Conservation (phyloP, 352 stramenopile genomes). For the Phytophthora gonapodyides region DNA sequence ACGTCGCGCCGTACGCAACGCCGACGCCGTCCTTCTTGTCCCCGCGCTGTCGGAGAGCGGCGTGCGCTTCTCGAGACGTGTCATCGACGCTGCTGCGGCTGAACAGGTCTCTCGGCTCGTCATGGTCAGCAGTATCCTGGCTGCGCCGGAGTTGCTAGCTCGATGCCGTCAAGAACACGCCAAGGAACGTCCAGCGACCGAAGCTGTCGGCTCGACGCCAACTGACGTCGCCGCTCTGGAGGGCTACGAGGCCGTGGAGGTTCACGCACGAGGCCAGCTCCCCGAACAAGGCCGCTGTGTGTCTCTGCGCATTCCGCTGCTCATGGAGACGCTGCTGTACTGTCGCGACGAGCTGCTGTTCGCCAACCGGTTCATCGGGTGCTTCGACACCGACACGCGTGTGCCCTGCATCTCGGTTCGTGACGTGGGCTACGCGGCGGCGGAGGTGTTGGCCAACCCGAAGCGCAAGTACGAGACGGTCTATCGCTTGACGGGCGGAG, state of each 20-base stretch:
- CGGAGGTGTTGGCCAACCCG: conserved; percentile 49
- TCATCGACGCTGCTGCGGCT: conserved; percentile 56
- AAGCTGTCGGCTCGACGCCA: conserved; percentile 26
- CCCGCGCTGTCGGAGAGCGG: conserved; percentile 62
- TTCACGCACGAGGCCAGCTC: conserved; percentile 50
- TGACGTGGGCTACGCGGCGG: conserved; percentile 63
- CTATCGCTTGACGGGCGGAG: conserved; percentile 56
- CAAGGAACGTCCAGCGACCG: conserved; percentile 19
- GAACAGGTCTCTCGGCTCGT: conserved; percentile 62
- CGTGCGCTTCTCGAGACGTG: conserved; percentile 65
- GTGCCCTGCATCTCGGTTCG: conserved; percentile 71
- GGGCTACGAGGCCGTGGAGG: conserved; percentile 72
- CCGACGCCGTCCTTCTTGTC: conserved; percentile 68
- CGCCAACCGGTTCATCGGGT: conserved; percentile 60
- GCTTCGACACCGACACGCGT: conserved; percentile 46
- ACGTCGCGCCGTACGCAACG: conserved; percentile 65
- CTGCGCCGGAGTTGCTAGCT: conserved; percentile 44
- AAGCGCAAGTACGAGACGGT: conserved; percentile 54
- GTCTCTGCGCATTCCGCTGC: conserved; percentile 62
- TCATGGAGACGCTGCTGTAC: conserved; percentile 81
- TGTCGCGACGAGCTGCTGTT: conserved; percentile 80
- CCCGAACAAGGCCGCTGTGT: conserved; percentile 51
- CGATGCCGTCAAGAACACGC: conserved; percentile 28
- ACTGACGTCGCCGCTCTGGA: conserved; percentile 26
- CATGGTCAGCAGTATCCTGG: conserved; percentile 70